Evolutionary conservation across 805 yeast species (phyloP), one percentile per base, ranked within the genome.

Genomic region (Cyberlindnera suaveolens): DNA sequence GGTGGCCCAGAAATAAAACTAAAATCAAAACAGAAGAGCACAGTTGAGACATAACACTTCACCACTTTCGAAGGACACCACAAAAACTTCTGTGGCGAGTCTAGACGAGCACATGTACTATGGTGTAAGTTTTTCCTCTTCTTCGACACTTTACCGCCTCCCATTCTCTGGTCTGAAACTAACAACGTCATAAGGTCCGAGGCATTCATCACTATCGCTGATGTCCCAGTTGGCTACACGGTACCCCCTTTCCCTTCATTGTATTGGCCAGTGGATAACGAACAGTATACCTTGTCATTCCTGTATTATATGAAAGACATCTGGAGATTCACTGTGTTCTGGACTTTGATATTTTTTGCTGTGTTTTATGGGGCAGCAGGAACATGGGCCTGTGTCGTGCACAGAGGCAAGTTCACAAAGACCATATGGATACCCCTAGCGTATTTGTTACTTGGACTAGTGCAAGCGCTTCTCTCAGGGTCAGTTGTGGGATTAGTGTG

Each of bases 181-280:
- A 15, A 23, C 27, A 23, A 9, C 11, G 13, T 8, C 14, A 5
- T 10, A 18, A n/a, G 27, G 3, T n/a, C n/a, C 15, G 19, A 23
- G 42, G 48, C 69, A 4, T 72, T 68, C 44, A 58, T 74, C 39
- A 63, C 71, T n/a, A 66, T 74, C 14, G 64, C 69, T 17, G 75
- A 75, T 50, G 69, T 80, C 1, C 96, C 97, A 2, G 78, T 86
- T 6, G 96, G 96, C 29, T 91, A 91, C 63, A 65, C 68, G 11
- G 70, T 81, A 1, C 98, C 98, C 1, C 43, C 54, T 14, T 91
- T 90, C 55, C 98, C 98, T 5, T 80, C 95, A 3, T 62, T 91
- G 27, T 73, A 70, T 55, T 82, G 89, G 85, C 96, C 95, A 0
- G 51, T 77, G 14, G 60, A 64, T 11, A 56, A 64, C 31, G 61